A percentile compares a stretch with the other conserved stretches of the same genome.
phyloP scores from a whole-genome alignment of 2,329 filamentous ascomycete genomes.

The Beauveria asiatica region DNA sequence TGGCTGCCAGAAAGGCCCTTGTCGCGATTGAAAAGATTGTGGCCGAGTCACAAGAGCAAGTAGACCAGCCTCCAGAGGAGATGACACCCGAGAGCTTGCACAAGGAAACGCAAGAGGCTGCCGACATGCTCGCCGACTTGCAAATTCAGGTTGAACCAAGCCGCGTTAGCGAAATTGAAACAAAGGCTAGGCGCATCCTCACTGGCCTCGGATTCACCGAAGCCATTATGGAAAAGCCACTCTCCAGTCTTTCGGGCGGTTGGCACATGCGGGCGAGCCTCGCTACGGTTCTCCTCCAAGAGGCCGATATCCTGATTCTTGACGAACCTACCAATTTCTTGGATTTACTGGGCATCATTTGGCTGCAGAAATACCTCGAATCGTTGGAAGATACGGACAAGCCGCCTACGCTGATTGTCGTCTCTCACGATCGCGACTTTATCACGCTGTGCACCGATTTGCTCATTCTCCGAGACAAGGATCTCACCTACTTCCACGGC shows the following conservation, averaged over 20 bases:
- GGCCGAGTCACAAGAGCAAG: slow-evolving; percentile 43
- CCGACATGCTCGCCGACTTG: slow-evolving; percentile 60
- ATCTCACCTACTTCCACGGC: slow-evolving; percentile 65
- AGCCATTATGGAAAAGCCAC: slow-evolving; percentile 46
- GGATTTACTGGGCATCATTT: slow-evolving; percentile 74
- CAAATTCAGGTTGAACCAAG: slow-evolving; percentile 60
- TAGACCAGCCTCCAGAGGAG: slow-evolving; percentile 43
- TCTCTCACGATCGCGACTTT: slow-evolving; percentile 81
- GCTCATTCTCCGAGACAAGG: slow-evolving; percentile 64
- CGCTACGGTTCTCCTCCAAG: slow-evolving; percentile 58
- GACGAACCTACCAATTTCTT: slow-evolving; percentile 87
- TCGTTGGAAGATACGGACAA: slow-evolving; percentile 41
- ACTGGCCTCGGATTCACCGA: slow-evolving; percentile 64
- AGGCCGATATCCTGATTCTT: slow-evolving; percentile 69
- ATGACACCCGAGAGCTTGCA: slow-evolving; percentile 50
- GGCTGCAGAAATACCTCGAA: slow-evolving; percentile 68
- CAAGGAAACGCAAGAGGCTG: slow-evolving; percentile 59
- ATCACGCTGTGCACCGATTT: slow-evolving; percentile 69
- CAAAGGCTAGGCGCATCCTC: slow-evolving; percentile 57
- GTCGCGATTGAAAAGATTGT: slow-evolving; percentile 60
- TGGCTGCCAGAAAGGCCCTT: slow-evolving; percentile 67
- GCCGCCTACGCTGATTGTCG: slow-evolving; percentile 62
- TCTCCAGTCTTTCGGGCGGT: slow-evolving; percentile 64
- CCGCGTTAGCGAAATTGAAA: slow-evolving; percentile 55
- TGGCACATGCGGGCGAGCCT: slow-evolving; percentile 65